Evolutionary conservation across 495 filamentous ascomycete genomes (phyloP), one percentile per base, ranked within the genome.

Genomic region (Hypoxylon cercidicola): DNA sequence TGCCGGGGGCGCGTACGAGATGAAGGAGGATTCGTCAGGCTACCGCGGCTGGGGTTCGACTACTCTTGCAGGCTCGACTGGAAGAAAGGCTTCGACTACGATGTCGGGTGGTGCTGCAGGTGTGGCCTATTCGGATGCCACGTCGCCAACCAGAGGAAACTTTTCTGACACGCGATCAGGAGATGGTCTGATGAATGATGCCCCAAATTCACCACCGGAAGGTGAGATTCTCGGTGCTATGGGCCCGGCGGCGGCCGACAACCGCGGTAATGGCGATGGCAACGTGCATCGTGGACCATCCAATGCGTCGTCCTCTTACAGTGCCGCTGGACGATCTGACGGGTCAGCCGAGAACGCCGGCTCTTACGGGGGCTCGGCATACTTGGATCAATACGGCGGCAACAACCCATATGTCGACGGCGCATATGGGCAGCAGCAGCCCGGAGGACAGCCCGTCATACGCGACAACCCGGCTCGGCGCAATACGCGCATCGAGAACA

Each of bases 31-130:
- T 55, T 80, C 76, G 30, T 81, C 86, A 8, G 95, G 95, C 25
- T 99, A 99, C 74, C 84, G 95, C 71, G 95, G 95, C 60, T 99
- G 95, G 95, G 95, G 95, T 32, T 90, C 91, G n/a, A 91, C 89
- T 16, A 84, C 86, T 4, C 79, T 80, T 16, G 84, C 72, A 10
- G 87, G 87, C 13, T 92, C 90, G n/a, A 87, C 88, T 30, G 86
- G 85, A 16, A 85, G 93, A 37, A 96, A 97, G 72, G 83, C 88
- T 7, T 96, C 93, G 9, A 97, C 92, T 32, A 96, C 93, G 37
- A 82, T 97, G 55, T 94, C 91, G 16, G 93, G 92, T 57, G 87
- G 88, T n/a, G 86, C 85, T 58, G 73, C 80, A 60, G 76, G 75
- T 71, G 72, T 73, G 68, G 87, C 90, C 18, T 88, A 92, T 78